A percentile compares a stretch with the other conserved stretches of the same genome.
Evolutionary conservation across 345 rosid genomes (phyloP).

Genomic region (Isatis tinctoria): DNA sequence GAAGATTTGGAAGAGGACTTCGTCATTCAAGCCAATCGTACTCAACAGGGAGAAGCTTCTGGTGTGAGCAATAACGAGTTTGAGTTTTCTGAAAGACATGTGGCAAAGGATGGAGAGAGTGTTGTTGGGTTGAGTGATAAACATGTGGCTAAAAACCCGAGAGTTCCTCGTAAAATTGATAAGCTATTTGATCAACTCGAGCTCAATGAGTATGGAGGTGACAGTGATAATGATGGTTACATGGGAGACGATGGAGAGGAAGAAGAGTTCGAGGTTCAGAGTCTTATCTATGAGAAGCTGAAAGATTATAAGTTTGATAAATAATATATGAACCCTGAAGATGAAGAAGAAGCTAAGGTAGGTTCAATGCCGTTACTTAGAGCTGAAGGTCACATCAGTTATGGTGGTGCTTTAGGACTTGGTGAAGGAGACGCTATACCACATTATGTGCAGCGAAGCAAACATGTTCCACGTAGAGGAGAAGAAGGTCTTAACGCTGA

Average conservation of each 20-base stretch:
- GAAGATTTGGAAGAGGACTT: constrained; percentile 96
- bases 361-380: constrained; percentile 89
- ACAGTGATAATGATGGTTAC: constrained; percentile 44
- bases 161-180: constrained; percentile 50
- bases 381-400: constrained; percentile 96
- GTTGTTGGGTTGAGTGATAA: constrained; percentile 10
- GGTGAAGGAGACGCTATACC: constrained; percentile 99
- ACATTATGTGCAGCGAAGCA: constrained; percentile 97
- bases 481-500: constrained; percentile 99
- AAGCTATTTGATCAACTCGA: constrained; percentile 85
- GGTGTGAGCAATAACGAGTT: constrained; percentile 24
- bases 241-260: constrained; percentile 51
- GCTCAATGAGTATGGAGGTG: constrained; percentile 65
- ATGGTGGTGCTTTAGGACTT: constrained; percentile 96
- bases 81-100: constrained; percentile 26
- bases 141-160: constrained; percentile 13
- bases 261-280: constrained; percentile 42
- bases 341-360: constrained; percentile 62
- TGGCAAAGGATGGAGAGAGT: constrained; percentile 11
- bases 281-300: constrained; percentile 38
- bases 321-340: constrained; percentile 60
- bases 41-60: constrained; percentile 38
- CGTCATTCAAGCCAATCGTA: constrained; percentile 56
- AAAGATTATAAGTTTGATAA: constrained; percentile 46
- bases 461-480: constrained; percentile 98